Evolutionary conservation across 495 filamentous ascomycete species (phyloP), one percentile per base, ranked within the genome.

Genomic region (Hypoxylon rickii): DNA sequence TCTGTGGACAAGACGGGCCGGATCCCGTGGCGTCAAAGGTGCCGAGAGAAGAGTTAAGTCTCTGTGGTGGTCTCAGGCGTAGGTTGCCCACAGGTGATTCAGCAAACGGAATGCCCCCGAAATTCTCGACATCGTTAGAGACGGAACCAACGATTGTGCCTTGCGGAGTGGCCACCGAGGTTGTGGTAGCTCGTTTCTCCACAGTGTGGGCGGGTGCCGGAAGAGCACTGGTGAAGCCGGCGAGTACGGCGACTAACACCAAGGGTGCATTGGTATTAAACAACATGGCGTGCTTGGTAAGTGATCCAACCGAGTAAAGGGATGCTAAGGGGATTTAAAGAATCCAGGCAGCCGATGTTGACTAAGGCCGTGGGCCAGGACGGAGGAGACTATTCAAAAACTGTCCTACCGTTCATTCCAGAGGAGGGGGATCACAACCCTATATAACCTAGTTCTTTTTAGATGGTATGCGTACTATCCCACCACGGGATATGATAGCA

Each of bases 1-100:
- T 73, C 63, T 86, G 82, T 1, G 83, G 81, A 60, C 83, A 86
- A 10, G 83, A 71, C 1, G 70, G 67, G 7, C 82, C 74, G 1
- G 62, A 37, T 0, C 74, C 72, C 0, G 76, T 78, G 1, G 80
- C 84, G 58, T 83, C 65, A 32, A 83, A 68, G 7, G 69, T 77
- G 0, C 80, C 82, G 7, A 82, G 59, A n/a, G 71, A 61, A 29
- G 64, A 54, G 24, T 63, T 74, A 20, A 73, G 64, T 26, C 64
- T 70, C 47, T 74, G 71, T 7, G 78, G 75, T 10, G 74, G 71
- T 42, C 61, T 67, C 22, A 80, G 75, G 3, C 77, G 73, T 4
- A 73, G 58, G 12, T 59, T 50, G n/a, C 76, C 76, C 13, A 58
- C 60, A 3, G 78, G 78, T 12, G 78, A 61, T 17, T 71, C 48